Evolutionary conservation across 805 yeast species (phyloP), one percentile per base, ranked within the genome.

Genomic region (Clavispora phyllophila): DNA sequence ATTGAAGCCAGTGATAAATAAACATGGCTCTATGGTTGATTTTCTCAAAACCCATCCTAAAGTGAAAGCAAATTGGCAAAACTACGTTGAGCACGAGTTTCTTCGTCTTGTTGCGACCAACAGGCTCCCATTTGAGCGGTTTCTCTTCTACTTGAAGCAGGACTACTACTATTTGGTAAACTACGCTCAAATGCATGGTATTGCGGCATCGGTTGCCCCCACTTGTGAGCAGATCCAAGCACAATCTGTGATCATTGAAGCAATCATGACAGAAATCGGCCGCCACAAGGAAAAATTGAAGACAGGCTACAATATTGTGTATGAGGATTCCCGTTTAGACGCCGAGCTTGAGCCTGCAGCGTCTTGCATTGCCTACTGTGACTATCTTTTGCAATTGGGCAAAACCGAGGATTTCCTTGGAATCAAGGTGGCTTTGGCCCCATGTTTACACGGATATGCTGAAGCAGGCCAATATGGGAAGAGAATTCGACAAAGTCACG

Each of bases 371-470:
- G 75, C 72, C 2, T 87, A 87, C 58, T 75, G 84, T 26, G 69
- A 82, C 29, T 84, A 79, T 49, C 65, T 87, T 44, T 53, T 72
- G 32, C 71, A 76, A 17, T 62, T 82, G 5, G 82, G 82, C 4
- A 61, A 67, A 19, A 64, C 63, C 32, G 71, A 72, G 23, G 82
- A 82, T 56, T 82, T 82, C 76, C 58, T 81, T 24, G 85, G 81
- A 36, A 73, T 84, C 40, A 78, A 79, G 44, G 74, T 82, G 7
- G 86, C 91, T 0, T 60, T 84, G 41, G 76, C 87, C 7, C 93
- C 95, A 1, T 86, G 95, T 59, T 61, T 84, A 38, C 74, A 81
- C 56, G 95, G 95, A 1, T 84, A 84, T 57, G 75, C 75, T 27
- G 70, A 75, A 37, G 88, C 89, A 1, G 76, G 78, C 0, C 33